Conservation (phyloP, 306 rosid genomes). For the Quercus parvula region DNA sequence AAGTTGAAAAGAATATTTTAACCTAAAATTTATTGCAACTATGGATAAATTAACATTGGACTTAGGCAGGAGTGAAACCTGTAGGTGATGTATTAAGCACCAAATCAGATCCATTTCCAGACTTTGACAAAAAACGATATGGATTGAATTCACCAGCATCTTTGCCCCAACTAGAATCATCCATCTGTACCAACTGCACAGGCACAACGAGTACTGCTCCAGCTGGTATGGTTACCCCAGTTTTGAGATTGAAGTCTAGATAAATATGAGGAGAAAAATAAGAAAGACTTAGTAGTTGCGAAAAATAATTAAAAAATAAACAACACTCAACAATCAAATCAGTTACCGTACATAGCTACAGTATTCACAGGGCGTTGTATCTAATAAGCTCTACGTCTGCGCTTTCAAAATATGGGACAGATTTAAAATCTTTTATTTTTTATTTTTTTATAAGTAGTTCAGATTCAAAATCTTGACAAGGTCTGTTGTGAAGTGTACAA, state of each 20-base stretch:
- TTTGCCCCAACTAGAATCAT: slow-evolving; percentile 68
- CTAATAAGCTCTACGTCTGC: background rate
- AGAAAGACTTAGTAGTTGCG: slow-evolving; percentile 18
- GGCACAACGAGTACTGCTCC: slow-evolving; percentile 71
- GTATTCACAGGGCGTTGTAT: background rate
- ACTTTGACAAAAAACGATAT: slow-evolving; percentile 54
- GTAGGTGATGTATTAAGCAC: slow-evolving; percentile 20
- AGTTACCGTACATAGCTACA: background rate
- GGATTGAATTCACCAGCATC: slow-evolving; percentile 70
- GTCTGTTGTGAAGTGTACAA: background rate
- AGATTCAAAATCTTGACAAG: background rate
- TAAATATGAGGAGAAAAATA: slow-evolving; percentile 14
- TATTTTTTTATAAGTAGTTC: no score
- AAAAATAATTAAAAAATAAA: background rate
- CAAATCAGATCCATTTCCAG: slow-evolving; percentile 37
- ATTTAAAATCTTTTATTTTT: background rate
- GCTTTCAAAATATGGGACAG: background rate
- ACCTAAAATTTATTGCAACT: background rate
- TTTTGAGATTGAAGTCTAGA: slow-evolving; percentile 55
- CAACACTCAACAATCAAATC: background rate
- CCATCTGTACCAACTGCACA: slow-evolving; percentile 64
- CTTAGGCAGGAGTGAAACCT: slow-evolving; percentile 24
- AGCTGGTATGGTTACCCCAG: slow-evolving; percentile 66
- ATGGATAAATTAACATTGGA: background rate
- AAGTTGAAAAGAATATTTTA: no score